Evolutionary conservation across 2,329 filamentous ascomycete species (phyloP), one percentile per base, ranked within the genome.

Genomic region (Pseudogymnoascus sp.): DNA sequence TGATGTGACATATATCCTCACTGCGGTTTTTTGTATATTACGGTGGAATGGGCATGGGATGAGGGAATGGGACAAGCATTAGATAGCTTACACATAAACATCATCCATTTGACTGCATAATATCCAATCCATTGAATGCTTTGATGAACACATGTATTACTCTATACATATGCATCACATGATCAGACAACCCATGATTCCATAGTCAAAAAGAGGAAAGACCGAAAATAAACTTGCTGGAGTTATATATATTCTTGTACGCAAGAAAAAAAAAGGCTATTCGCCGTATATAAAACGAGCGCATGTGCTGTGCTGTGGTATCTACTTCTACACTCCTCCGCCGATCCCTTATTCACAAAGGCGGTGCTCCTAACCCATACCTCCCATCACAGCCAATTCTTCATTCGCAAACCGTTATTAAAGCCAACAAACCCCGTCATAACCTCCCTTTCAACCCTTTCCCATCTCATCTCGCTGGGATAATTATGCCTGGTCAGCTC

Each of bases 1-100:
- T 28, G 50, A 3, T 36, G 46, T 5, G 28, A 34, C 10, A 2
- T 56, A 56, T 56, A 56, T 21, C 50, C 50, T 56, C 50, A 56
- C 50, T 56, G 50, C n/a, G 28, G 50, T 34, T 56, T 18, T 56
- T 56, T 56, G 50, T 56, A 56, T 56, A 56, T 56, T 56, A 56
- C 18, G 10, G 28, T 34, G 7, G 50, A 34, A 18, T 21, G 50
- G 6, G 23, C 16, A 56, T 34, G 25, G 50, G 28, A 56, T 36
- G 50, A 56, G 16, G 28, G 16, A 7, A 56, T 56, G 50, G 50
- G 50, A 56, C 50, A 56, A 56, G 50, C 50, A 21, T 14, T 56
- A 56, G 28, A 56, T 36, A 56, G 50, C 50, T 56, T 56, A 56
- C 12, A 56, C 50, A 56, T 56, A 34, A 34, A 56, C 50, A 56